Base-by-base conservation (phyloP, 2,329 filamentous ascomycete species). In the Alternaria panax region DNA sequence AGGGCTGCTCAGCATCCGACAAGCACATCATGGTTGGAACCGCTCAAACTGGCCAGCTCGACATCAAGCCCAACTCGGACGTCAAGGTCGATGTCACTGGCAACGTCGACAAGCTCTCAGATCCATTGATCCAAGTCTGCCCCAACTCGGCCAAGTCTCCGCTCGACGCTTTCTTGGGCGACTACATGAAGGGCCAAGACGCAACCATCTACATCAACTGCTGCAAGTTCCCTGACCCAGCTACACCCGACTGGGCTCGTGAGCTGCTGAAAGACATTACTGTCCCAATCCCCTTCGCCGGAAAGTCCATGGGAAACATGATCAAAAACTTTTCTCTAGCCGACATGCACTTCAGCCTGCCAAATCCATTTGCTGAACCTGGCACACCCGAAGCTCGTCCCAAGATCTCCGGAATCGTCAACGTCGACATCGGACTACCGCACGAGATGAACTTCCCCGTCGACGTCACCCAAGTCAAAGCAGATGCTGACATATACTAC, bases 251-350 rank as follows among this genome's bases (percentile, higher is more conserved):
- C 45, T 99, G 95, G 95, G 85, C 97, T 47, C 86, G 86, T 14
- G 88, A 93, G 51, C 84, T 99, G 22, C 81, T 98, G 36, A 88
- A 89, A 45, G 92, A 91, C 67, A 86, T 98, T 52, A 93, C 90
- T 0, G 84, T 98, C 0, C 93, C 93, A 3, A 82, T 98, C 7
- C 90, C 92, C 6, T 91, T 98, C 63, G 92, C 92, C 0, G 92
- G 92, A 5, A 87, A 89, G 59, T 89, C 89, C 0, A 89, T 97
- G 69, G 92, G 93, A 65, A 88, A 91, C 65, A 81, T 97, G 16
- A 90, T 99, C 74, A 90, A 89, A 67, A 94, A 95, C 68, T 97
- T 98, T 74, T 91, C 92, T 22, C 81, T 98, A 65, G 87, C 88
- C 2, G 87, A 97, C 73, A 92, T 96, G 40, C 88, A 96, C 70